phyloP scores from a whole-genome alignment of 495 filamentous ascomycete species.

The Penicillium manginii region DNA sequence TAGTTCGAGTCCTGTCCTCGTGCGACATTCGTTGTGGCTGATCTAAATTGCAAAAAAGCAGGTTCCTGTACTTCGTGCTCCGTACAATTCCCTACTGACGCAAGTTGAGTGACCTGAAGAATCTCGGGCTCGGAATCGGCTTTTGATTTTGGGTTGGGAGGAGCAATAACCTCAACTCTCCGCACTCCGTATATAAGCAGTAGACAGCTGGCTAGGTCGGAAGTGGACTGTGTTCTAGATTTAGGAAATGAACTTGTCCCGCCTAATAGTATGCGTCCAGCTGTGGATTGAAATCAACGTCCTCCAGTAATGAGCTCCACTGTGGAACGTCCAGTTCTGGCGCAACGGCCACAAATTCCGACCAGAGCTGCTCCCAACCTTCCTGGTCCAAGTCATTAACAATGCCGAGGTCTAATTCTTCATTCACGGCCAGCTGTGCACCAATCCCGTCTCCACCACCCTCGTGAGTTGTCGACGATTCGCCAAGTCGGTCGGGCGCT shows the following conservation, averaged over 20 bases:
- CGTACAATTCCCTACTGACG: neutral
- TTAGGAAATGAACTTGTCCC: no score
- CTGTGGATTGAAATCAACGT: conserved; percentile 23
- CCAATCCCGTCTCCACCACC: neutral
- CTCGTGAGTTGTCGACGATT: neutral
- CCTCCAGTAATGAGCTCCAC: conserved; percentile 31
- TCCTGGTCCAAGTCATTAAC: conserved; percentile 21
- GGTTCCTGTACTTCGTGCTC: neutral
- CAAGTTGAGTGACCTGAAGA: neutral
- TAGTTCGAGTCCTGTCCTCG: conserved; percentile 5
- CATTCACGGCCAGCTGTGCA: conserved; percentile 4
- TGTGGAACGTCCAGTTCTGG: conserved; percentile 30
- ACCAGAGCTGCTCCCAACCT: conserved; percentile 31
- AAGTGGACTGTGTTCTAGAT: no score
- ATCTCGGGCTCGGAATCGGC: neutral
- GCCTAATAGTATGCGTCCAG: conserved; percentile 11
- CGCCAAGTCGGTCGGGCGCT: neutral
- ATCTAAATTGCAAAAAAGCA: neutral
- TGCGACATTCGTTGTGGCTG: conserved; percentile 7
- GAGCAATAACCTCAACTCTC: neutral
- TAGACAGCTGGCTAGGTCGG: no score
- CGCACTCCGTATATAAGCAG: neutral
- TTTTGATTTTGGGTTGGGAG: neutral
- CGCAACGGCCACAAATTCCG: conserved; percentile 30
- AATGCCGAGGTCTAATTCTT: conserved; percentile 3